Evolutionary conservation across 2,329 filamentous ascomycete species (phyloP), one percentile per base, ranked within the genome.

Genomic region (Arthroderma sp.): DNA sequence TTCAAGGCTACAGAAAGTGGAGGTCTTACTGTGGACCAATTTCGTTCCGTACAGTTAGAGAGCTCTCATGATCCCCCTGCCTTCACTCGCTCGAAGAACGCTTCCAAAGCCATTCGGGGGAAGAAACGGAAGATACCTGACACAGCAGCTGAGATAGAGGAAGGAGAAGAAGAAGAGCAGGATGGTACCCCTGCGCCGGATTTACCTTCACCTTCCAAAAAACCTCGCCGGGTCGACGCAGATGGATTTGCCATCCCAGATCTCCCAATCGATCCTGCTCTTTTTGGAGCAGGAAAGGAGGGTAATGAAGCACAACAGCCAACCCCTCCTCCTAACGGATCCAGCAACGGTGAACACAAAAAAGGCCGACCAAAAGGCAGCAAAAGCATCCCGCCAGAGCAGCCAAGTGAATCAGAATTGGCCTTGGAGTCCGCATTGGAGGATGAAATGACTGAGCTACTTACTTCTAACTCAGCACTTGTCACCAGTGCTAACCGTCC

Each of bases 1-100:
- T 98, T 96, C 66, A 86, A 85, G 51, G 75, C 81, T 30, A 94
- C 89, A 0, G 83, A 86, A 50, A 87, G 83, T 49, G 86, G 86
- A 52, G 77, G 78, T 42, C 74, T 96, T 63, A 91, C 86, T 0
- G 84, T 98, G 15, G 82, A 88, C 50, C 82, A 95, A 55, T 94
- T 94, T 56, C 72, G 66, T 36, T 64, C 65, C 3, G 65, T 68
- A 28, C 63, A 67, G 44, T 47, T 68, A 34, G 84, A 88, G 54
- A 80, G 81, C 27, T 68, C 75, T 27, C 81, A 85, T 51, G 85
- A 94, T 54, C 91, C 91, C 0, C 91, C 91, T 0, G 82, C 86
- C 0, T 83, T 91, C 53, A 86, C 62, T 38, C 55, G 61, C 39
- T 61, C 59, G 10, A 78, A 55, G 72, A 82, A 56, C 69, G 75